phyloP scores from a whole-genome alignment of 352 stramenopile genomes.

The Globisporangium megalacanthum region DNA sequence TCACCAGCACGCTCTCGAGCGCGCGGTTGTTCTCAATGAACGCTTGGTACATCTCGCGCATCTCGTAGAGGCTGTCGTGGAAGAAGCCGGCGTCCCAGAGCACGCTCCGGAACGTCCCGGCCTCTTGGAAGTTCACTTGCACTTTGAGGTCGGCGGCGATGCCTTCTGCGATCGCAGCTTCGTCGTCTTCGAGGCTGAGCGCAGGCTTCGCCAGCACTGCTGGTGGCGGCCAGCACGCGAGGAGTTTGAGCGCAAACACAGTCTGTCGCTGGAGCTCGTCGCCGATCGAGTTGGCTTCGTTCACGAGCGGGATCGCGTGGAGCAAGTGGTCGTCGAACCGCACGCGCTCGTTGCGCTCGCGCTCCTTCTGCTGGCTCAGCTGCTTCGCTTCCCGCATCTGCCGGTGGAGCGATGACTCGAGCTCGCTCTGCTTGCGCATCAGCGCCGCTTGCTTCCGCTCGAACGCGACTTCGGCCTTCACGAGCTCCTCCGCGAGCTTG shows the following conservation, averaged over 20 bases:
- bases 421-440: slow-evolving; percentile 51
- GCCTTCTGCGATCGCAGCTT: slow-evolving; percentile 33
- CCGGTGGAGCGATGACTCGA: slow-evolving; percentile 67
- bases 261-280: slow-evolving; percentile 73
- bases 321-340: slow-evolving; percentile 82
- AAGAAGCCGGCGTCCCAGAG: slow-evolving; percentile 83
- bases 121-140: slow-evolving; percentile 71
- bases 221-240: slow-evolving; percentile 33
- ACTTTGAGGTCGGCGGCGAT: slow-evolving; percentile 73
- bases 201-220: slow-evolving; percentile 19
- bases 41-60: slow-evolving; percentile 87
- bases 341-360: slow-evolving; percentile 57
- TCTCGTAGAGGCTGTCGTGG: slow-evolving; percentile 67
- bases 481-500: slow-evolving; percentile 72
- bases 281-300: slow-evolving; percentile 84
- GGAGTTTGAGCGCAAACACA: slow-evolving; percentile 60
- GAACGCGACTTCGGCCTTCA: slow-evolving; percentile 68
- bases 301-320: slow-evolving; percentile 69
- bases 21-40: slow-evolving; percentile 73
- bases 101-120: slow-evolving; percentile 62
- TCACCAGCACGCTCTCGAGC: slow-evolving; percentile 22
- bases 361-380: slow-evolving; percentile 63
- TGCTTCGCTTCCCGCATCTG: slow-evolving; percentile 78
- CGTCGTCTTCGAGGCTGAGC: slow-evolving; percentile 49
- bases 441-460: slow-evolving; percentile 74